Conservation (phyloP, 2,329 filamentous ascomycete species). For the Aspergillus spinulosporus region DNA sequence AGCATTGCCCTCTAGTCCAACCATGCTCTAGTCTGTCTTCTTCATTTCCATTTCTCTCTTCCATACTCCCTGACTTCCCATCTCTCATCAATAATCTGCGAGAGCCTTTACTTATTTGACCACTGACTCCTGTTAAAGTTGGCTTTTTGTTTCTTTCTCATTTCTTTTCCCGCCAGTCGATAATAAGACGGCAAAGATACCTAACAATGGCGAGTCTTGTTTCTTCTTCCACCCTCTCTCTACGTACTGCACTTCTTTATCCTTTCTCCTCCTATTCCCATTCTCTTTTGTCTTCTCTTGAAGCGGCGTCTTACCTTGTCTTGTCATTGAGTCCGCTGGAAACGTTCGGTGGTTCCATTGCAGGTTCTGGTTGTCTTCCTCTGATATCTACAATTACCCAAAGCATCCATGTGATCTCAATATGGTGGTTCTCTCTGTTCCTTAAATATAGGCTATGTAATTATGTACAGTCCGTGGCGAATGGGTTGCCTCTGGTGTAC, state of each 20-base stretch:
- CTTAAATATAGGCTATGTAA: constrained; percentile 19
- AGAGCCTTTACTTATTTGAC: constrained; percentile 10
- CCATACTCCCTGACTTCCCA: constrained; percentile 6
- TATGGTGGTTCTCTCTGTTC: constrained; percentile 13
- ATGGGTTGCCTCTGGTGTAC: constrained; percentile 14
- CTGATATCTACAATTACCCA: constrained; percentile 1
- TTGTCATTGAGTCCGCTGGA: constrained; percentile 11
- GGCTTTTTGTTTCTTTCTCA: constrained; percentile 16
- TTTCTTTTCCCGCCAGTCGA: constrained; percentile 25
- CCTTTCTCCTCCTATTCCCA: constrained; percentile 1
- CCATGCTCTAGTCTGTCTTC: constrained; percentile 10
- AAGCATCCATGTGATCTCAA: constrained; percentile 19
- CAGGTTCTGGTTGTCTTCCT: constrained; percentile 15
- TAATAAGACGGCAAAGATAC: constrained; percentile 35
- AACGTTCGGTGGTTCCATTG: constrained; percentile 23
- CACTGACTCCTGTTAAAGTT: not conserved
- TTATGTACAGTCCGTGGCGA: constrained; percentile 17
- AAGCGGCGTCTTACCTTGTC: constrained; percentile 17
- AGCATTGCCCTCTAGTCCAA: constrained; percentile 11
- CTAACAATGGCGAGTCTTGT: constrained; percentile 30
- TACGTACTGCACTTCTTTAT: not conserved
- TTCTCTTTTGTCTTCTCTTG: not conserved
- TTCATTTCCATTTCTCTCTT: constrained; percentile 8
- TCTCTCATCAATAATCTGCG: constrained; percentile 18
- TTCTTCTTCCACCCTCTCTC: constrained; percentile 14